These are phyloP conservation scores for Saccharomycopsis olivae DNA, from an alignment of 805 yeast genomes.

Conservation along the genomic window DNA sequence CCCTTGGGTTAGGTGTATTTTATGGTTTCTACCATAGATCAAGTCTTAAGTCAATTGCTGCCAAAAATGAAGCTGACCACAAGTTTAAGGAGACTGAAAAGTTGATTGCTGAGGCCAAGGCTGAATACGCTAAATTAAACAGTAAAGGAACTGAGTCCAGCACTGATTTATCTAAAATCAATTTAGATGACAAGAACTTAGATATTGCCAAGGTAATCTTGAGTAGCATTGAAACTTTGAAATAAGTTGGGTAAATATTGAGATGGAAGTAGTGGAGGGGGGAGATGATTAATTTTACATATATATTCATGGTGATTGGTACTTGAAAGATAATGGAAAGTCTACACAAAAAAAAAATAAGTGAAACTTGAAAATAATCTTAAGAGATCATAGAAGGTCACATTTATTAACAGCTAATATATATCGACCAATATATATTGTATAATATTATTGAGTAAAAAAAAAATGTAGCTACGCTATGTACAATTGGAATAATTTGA, in stretches of 20 bases:
- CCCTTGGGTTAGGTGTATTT: constrained; percentile 77
- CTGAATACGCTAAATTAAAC: constrained; percentile 61
- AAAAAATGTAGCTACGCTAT: too few relatives aligned
- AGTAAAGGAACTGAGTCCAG: constrained; percentile 34
- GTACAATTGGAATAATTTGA: too few relatives aligned
- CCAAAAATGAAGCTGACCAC: constrained; percentile 43
- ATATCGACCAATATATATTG: too few relatives aligned
- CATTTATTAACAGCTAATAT: too few relatives aligned
- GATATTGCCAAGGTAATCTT: constrained; percentile 68
- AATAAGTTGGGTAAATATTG: constrained; percentile 18
- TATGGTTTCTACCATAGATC: constrained; percentile 85
- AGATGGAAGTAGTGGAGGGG: too few relatives aligned
- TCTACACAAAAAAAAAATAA: too few relatives aligned
- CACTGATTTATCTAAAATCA: constrained; percentile 38
- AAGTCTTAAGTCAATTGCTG: constrained; percentile 50
- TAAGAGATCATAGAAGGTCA: too few relatives aligned
- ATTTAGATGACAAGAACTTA: constrained; percentile 84
- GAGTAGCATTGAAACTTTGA: constrained; percentile 48
- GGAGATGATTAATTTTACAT: not conserved
- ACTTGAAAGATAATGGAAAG: too few relatives aligned
- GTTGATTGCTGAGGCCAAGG: constrained; percentile 81
- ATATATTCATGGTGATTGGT: not conserved
- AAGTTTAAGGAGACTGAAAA: constrained; percentile 57
- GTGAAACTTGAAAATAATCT: too few relatives aligned
- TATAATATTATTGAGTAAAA: too few relatives aligned